phyloP scores from a whole-genome alignment of 768 basidiomycete species.

The Pleurotus ostreatus region DNA sequence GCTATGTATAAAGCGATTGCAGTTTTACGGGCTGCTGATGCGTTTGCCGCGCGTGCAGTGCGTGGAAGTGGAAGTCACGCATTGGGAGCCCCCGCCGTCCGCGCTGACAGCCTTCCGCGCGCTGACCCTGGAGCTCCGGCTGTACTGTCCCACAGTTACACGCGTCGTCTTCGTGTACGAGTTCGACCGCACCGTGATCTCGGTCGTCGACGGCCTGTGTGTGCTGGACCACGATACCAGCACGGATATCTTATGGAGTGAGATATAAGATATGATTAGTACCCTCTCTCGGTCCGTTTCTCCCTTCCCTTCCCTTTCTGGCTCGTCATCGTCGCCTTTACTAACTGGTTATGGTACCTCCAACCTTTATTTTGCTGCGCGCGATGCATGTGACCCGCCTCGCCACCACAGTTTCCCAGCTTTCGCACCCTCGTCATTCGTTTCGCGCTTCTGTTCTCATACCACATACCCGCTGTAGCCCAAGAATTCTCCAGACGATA shows the following conservation, averaged over 20 bases:
- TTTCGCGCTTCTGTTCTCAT: background rate
- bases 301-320: background rate
- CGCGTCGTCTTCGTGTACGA: conserved; percentile 61
- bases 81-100: conserved; percentile 58
- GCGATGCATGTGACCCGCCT: background rate
- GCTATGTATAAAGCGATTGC: conserved; percentile 41
- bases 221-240: conserved; percentile 26
- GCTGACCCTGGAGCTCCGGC: conserved; percentile 53
- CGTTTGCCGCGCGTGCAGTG: conserved; percentile 46
- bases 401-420: background rate
- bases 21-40: conserved; percentile 58
- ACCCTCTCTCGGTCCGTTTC: background rate
- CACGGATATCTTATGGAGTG: conserved; percentile 30
- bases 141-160: conserved; percentile 51
- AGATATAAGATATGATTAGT: conserved; percentile 16
- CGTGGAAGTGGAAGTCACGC: conserved; percentile 60
- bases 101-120: conserved; percentile 53
- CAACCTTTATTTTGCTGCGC: background rate
- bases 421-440: background rate
- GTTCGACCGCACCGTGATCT: conserved; percentile 53
- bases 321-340: background rate
- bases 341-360: background rate
- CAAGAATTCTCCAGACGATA: background rate
- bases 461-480: conserved; percentile 5
- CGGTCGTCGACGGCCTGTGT: conserved; percentile 29